Evolutionary conservation across 495 filamentous ascomycete genomes (phyloP), one percentile per base, ranked within the genome.

Genomic region (Daldinia decipiens): DNA sequence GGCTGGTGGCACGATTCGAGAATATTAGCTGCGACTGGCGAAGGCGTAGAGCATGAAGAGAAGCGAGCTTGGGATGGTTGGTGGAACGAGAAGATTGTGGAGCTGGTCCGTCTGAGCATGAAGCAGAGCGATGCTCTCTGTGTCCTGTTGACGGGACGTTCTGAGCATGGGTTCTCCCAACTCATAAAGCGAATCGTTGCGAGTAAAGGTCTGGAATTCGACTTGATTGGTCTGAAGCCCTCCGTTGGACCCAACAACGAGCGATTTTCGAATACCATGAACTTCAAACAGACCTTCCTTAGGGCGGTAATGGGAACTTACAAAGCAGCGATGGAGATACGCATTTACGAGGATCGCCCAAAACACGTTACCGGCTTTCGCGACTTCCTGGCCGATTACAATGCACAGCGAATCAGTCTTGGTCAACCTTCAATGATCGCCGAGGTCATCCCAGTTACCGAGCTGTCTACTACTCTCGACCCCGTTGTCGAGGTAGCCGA

Each of bases 1-100:
- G 95, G 96, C 34, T 99, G 95, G 95, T 99, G 95, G 95, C 95
- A 99, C 79, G 93, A 98, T 75, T 82, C 89, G 24, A 87, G 88
- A 40, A 91, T 99, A 61, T 88, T 99, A 17, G 87, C 90, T 24
- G 90, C 94, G 4, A 97, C 93, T 3, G 95, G 95, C 21, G 88
- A 93, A 65, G 95, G 96, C 3, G 75, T 91, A 5, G 93, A 93
- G 45, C 85, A 87, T 32, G 95, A 98, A 79, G 95, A 98, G 77
- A 82, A 85, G 47, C 88, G 87, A 15, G 93, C 86, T 3, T 99
- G 96, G 96, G 79, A 90, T 55, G 94, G 94, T 13, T 99, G 93
- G 93, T 99, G 96, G 96, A 98, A 98, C 72, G 94, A 99, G 74
- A 86, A 90, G 72, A 92, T 99, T 73, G 91, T 95, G 47, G 85